Evolutionary conservation across 768 basidiomycete genomes (phyloP), one percentile per base, ranked within the genome.

Genomic region (Kwoniella heveanensis): DNA sequence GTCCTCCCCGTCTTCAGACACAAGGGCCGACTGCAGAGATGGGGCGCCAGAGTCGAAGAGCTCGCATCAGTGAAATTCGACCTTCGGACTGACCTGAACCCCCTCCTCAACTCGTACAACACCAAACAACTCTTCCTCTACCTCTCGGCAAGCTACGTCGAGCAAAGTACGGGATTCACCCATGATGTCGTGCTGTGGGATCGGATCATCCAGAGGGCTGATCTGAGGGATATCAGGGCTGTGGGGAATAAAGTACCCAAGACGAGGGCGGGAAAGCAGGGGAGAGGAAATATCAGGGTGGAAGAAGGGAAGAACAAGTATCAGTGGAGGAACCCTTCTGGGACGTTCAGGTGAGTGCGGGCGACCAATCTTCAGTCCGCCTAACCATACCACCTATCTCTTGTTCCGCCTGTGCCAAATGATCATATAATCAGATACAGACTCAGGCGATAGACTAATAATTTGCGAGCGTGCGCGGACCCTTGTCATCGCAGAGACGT

Each of bases 171-270:
- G 2, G 57, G 58, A n/a, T 54, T 52, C 29, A 13, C 30, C 1
- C 75, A 77, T 54, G 70, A 77, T 15, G 75, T 77, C 13, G 75
- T 74, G 3, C 37, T 77, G 2, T 77, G 75, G 75, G 75, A 77
- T 54, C 57, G 71, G 50, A 74, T 74, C 44, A 66, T 77, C 29
- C 57, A 60, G 15, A 46, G 74, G 22, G 70, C 51, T 0, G 72
- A 76, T 24, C 64, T 70, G 22, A 52, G 70, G 32, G 74, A 76
- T 60, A 67, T 76, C 13, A 52, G 74, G 47, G 69, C 74, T 24
- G 72, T 73, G 8, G 66, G 63, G 10, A 76, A 76, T 52, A 72
- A 73, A 56, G 48, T 68, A 27, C 57, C 65, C 2, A 66, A 62
- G 26, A 37, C 49, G 1, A 68, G 57, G 47, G 59, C 60, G 1